phyloP scores from a whole-genome alignment of 148 eudicot species.

The Arbutus unedo region DNA sequence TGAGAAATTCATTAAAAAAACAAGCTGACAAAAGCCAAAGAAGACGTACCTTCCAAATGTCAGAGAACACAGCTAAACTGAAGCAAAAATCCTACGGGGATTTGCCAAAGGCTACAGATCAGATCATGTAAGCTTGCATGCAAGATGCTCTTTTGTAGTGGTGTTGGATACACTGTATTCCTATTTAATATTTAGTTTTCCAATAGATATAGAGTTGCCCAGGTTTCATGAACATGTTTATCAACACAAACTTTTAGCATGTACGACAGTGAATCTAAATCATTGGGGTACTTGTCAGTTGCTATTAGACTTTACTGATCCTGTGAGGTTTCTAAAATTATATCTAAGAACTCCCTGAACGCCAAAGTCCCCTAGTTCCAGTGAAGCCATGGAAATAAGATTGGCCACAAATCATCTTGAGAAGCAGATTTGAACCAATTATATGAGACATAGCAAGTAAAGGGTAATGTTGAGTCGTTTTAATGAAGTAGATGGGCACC shows the following conservation, averaged over 20 bases:
- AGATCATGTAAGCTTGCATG: not conserved
- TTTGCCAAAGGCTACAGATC: too few relatives aligned
- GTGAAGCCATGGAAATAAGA: not conserved
- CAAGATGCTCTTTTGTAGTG: not conserved
- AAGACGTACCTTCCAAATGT: too few relatives aligned
- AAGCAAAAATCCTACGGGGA: too few relatives aligned
- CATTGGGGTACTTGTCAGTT: not conserved
- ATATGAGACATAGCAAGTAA: not conserved
- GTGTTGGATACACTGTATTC: not conserved
- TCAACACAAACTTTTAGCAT: not conserved
- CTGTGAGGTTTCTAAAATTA: constrained; percentile 1
- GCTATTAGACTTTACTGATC: constrained; percentile 2
- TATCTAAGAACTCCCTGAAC: not conserved
- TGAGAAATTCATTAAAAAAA: not conserved
- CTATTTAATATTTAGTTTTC: not conserved
- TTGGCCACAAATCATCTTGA: not conserved
- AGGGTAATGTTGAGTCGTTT: not conserved
- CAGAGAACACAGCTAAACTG: too few relatives aligned
- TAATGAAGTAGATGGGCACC: not conserved
- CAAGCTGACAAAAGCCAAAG: too few relatives aligned
- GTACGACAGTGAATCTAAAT: not conserved
- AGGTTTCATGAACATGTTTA: not conserved
- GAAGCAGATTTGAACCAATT: not conserved
- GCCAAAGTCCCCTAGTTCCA: not conserved
- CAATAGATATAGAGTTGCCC: not conserved